Conservation (phyloP, 129 eudicot species). For the Dittrichia graveolens region DNA sequence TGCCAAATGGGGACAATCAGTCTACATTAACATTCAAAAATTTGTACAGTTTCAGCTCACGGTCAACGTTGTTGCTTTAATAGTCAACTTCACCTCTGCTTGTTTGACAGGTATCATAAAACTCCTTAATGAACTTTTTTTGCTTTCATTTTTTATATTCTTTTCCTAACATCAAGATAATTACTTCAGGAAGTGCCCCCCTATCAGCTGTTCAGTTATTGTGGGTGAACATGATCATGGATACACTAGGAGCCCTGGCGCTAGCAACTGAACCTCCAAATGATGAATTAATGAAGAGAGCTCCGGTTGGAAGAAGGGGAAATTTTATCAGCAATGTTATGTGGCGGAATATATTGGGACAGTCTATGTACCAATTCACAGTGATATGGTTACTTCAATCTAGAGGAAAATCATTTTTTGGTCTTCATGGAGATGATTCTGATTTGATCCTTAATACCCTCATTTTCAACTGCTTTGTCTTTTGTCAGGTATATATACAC, state of each 20-base stretch:
- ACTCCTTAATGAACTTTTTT: not conserved
- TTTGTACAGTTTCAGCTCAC: constrained; percentile 98
- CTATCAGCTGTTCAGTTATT: constrained; percentile 96
- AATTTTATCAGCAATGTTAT: constrained; percentile 77
- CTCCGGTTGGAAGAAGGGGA: constrained; percentile 90
- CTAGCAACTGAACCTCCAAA: constrained; percentile 97
- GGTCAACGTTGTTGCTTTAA: constrained; percentile 86
- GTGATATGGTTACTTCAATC: constrained; percentile 88
- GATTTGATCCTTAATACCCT: constrained; percentile 76
- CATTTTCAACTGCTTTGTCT: constrained; percentile 89
- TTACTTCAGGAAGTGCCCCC: constrained; percentile 78
- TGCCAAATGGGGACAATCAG: constrained; percentile 98
- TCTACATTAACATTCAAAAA: constrained; percentile 87
- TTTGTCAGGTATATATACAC: constrained; percentile 77
- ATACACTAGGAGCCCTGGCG: constrained; percentile 97
- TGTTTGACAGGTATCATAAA: constrained; percentile 70
- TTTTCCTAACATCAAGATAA: not conserved
- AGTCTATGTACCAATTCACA: constrained; percentile 77
- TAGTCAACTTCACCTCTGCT: constrained; percentile 94
- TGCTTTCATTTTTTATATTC: not conserved
- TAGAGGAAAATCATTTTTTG: constrained; percentile 55
- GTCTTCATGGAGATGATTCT: constrained; percentile 58
- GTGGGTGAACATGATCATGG: constrained; percentile 99
- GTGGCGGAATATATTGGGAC: constrained; percentile 98
- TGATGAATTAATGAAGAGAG: constrained; percentile 90